Conservation (phyloP, 2,329 filamentous ascomycete genomes). For the Hypoxylon sp. region DNA sequence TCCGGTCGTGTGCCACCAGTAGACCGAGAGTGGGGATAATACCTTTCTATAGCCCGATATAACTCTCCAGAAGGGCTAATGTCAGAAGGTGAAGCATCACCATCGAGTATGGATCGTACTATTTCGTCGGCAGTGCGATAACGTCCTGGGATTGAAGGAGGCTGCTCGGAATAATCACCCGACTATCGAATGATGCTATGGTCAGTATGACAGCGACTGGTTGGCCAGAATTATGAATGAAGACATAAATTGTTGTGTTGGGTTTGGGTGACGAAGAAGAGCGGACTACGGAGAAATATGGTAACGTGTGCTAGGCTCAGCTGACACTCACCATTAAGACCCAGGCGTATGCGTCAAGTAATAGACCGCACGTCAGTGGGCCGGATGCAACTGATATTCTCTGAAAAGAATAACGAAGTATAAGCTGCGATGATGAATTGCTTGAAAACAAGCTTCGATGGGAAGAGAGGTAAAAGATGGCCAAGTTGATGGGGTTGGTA, state of each 20-base stretch:
- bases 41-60: conserved; percentile 61
- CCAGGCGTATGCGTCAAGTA: conserved; percentile 23
- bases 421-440: conserved; percentile 7
- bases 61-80: conserved; percentile 62
- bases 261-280: not conserved
- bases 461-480: conserved; percentile 39
- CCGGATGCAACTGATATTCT: conserved; percentile 17
- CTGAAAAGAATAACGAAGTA: conserved; percentile 31
- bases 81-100: conserved; percentile 55
- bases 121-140: conserved; percentile 54
- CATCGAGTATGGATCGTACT: conserved; percentile 59
- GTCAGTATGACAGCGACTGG: conserved; percentile 19
- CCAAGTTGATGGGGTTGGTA: conserved; percentile 20
- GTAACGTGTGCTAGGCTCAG: conserved; percentile 12
- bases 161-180: conserved; percentile 50
- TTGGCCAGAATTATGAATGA: not conserved
- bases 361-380: conserved; percentile 28
- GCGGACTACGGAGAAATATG: conserved; percentile 7
- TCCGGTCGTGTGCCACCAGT: conserved; percentile 44
- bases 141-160: conserved; percentile 47
- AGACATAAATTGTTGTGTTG: conserved; percentile 2
- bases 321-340: conserved; percentile 54
- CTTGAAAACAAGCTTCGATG: not conserved
- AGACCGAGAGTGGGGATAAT: conserved; percentile 53
- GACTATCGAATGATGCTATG: conserved; percentile 49